Evolutionary conservation across 345 rosid genomes (phyloP).

Genomic region (Arabis hirsuta): DNA sequence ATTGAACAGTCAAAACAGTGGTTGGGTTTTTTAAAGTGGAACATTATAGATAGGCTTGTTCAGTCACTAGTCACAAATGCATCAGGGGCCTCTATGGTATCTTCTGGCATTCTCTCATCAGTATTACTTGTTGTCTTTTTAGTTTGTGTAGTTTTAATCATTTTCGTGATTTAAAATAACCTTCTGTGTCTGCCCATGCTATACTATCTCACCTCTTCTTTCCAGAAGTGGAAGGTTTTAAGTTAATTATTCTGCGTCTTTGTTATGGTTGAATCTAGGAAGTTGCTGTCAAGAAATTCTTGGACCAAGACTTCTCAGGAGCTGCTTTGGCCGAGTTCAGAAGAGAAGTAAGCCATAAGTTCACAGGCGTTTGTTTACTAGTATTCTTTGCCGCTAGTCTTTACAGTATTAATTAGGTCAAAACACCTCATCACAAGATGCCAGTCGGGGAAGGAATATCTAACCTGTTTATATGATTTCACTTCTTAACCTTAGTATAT

Average conservation of each 20-base stretch:
- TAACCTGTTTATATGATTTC: slow-evolving; percentile 8
- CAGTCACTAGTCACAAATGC: slow-evolving; percentile 17
- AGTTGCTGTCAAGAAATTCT: slow-evolving; percentile 99
- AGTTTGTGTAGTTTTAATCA: neutral
- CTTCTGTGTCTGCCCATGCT: slow-evolving; percentile 14
- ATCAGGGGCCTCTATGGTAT: neutral
- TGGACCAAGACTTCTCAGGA: slow-evolving; percentile 99
- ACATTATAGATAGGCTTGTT: slow-evolving; percentile 16
- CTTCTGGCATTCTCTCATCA: neutral
- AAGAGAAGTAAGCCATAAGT: slow-evolving; percentile 81
- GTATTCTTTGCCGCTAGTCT: slow-evolving; percentile 21
- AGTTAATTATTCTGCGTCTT: slow-evolving; percentile 33
- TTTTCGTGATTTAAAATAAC: neutral
- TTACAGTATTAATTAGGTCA: neutral
- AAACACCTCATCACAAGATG: slow-evolving; percentile 7
- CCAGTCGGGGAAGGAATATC: slow-evolving; percentile 16
- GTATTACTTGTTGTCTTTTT: slow-evolving; percentile 6
- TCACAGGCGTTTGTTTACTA: slow-evolving; percentile 15
- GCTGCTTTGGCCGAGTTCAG: slow-evolving; percentile 95
- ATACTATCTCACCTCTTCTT: slow-evolving; percentile 8
- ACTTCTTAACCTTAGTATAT: slow-evolving; percentile 15
- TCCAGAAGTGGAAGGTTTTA: slow-evolving; percentile 10
- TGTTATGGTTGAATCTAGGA: slow-evolving; percentile 65
- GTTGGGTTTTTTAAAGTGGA: neutral
- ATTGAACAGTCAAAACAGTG: slow-evolving; percentile 22